Evolutionary conservation across 2,329 filamentous ascomycete species (phyloP).

Genomic region (Aspergillus fructus): DNA sequence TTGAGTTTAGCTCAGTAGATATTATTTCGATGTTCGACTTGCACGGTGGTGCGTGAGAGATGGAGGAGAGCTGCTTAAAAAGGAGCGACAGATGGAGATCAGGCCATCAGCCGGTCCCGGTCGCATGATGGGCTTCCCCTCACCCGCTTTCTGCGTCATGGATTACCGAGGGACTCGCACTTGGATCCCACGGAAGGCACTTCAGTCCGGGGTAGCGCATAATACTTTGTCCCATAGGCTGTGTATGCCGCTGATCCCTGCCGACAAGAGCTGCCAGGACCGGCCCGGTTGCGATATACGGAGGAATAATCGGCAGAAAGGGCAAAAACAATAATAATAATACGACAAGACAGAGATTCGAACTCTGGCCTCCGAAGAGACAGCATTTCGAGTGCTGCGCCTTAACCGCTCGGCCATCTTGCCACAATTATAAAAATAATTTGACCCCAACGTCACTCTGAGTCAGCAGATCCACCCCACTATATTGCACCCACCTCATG

Average conservation of each 20-base stretch:
- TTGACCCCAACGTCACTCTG: background rate
- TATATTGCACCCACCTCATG: too few relatives aligned
- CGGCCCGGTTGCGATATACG: too few relatives aligned
- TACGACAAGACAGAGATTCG: background rate
- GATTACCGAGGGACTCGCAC: background rate
- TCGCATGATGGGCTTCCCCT: background rate
- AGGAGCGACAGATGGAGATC: background rate
- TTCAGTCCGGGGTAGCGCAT: too few relatives aligned
- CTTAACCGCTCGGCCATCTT: slow-evolving; percentile 6
- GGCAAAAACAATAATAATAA: background rate
- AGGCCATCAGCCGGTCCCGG: background rate
- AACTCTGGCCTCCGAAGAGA: background rate
- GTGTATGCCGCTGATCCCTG: too few relatives aligned
- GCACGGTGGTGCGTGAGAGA: background rate
- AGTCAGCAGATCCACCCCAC: too few relatives aligned
- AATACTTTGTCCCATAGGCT: too few relatives aligned
- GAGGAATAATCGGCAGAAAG: background rate
- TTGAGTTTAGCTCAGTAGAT: background rate
- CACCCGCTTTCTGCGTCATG: background rate
- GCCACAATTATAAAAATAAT: background rate
- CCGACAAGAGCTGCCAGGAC: too few relatives aligned
- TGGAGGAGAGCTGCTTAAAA: background rate
- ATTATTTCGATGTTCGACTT: background rate
- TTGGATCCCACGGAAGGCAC: too few relatives aligned
- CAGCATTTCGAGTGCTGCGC: slow-evolving; percentile 1